Evolutionary conservation across 148 eudicot genomes (phyloP).

Genomic region (Rhododendron mucronatum): DNA sequence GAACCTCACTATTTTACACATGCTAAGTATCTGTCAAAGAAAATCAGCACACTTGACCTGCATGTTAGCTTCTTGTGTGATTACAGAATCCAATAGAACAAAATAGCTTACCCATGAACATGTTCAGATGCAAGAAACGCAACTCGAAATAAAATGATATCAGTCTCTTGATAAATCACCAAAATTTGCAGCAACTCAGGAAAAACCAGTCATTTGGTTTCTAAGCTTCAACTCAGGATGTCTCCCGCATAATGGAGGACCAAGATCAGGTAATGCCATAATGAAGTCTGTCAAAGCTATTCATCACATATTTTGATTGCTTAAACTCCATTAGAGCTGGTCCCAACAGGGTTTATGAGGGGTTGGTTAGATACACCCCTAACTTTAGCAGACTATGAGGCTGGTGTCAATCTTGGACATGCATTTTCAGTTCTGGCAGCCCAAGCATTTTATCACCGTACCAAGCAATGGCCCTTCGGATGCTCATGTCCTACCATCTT

Average conservation of each 20-base stretch:
- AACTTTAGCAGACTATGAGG: neutral
- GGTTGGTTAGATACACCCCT: neutral
- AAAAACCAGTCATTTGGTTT: neutral
- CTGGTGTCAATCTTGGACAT: neutral
- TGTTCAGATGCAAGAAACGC: neutral
- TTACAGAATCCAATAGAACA: neutral
- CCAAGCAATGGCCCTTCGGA: neutral
- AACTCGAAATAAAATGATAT: neutral
- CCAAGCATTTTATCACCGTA: neutral
- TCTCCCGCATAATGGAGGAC: neutral
- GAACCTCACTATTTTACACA: neutral
- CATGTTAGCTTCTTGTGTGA: neutral
- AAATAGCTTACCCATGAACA: neutral
- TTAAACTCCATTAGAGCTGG: neutral
- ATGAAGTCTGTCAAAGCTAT: neutral
- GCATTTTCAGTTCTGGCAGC: neutral
- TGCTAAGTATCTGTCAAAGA: neutral
- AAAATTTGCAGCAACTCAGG: neutral
- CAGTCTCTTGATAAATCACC: neutral
- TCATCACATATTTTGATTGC: neutral
- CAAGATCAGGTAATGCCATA: neutral
- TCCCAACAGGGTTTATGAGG: neutral
- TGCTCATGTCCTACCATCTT: neutral
- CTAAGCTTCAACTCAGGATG: neutral
- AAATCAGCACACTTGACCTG: neutral